A percentile compares a stretch with the other conserved stretches of the same genome.
Evolutionary conservation across 345 rosid genomes (phyloP).

Genomic region (Rhodamnia rubescens): DNA sequence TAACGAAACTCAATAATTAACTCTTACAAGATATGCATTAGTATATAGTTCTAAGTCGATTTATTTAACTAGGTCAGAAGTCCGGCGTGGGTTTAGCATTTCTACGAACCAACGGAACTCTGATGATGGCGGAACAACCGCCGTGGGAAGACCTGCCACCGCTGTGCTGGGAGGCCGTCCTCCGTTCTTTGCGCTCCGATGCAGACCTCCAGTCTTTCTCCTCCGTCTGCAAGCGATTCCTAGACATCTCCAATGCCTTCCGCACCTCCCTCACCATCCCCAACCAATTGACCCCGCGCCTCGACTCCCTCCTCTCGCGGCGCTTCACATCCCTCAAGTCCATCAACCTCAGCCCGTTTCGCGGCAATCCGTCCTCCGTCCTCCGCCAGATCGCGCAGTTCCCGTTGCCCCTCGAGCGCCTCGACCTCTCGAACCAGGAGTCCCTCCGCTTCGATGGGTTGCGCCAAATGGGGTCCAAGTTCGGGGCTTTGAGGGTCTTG

Average conservation of each 20-base stretch:
- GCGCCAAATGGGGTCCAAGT: slow-evolving; percentile 1
- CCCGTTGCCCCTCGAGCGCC: slow-evolving; percentile 29
- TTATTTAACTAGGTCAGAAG: too few species aligned
- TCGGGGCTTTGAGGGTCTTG: slow-evolving; percentile 30
- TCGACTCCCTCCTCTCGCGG: slow-evolving; percentile 21
- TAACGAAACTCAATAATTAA: too few species aligned
- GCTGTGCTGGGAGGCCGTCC: slow-evolving; percentile 71
- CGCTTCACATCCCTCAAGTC: slow-evolving; percentile 42
- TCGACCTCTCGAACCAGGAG: slow-evolving; percentile 21
- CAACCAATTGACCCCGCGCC: slow-evolving; percentile 15
- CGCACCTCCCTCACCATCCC: slow-evolving; percentile 38
- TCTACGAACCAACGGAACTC: too few species aligned
- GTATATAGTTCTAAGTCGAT: too few species aligned
- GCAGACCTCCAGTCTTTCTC: slow-evolving; percentile 45
- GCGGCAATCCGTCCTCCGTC: slow-evolving; percentile 9
- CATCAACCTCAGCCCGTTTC: slow-evolving; percentile 17
- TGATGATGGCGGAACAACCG: too few species aligned
- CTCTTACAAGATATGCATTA: too few species aligned
- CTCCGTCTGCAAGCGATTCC: slow-evolving; percentile 39
- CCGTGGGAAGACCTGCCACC: slow-evolving; percentile 25
- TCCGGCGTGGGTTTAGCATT: too few species aligned
- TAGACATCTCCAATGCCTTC: slow-evolving; percentile 42
- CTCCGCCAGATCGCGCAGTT: slow-evolving; percentile 29
- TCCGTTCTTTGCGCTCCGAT: slow-evolving; percentile 13
- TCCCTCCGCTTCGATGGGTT: slow-evolving; percentile 17